Evolutionary conservation across 208 protist genomes (phyloP).

Genomic region (Trypanosoma platydactyli): DNA sequence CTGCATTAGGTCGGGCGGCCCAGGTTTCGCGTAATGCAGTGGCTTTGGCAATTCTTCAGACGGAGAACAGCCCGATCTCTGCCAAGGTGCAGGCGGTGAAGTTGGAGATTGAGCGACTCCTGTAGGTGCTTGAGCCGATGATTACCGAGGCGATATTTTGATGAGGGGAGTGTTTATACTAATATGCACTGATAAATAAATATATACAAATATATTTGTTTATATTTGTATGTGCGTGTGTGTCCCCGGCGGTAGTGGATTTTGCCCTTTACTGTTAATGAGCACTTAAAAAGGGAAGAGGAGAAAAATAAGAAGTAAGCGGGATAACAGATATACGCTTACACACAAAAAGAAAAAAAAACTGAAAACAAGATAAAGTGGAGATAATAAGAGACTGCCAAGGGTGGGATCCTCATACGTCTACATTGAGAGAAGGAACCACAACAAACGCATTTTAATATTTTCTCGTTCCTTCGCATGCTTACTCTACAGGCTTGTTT

Average conservation of each 20-base stretch:
- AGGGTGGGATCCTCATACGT: too few relatives aligned
- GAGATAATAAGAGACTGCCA: neutral
- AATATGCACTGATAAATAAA: too few relatives aligned
- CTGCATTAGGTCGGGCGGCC: conserved; percentile 97
- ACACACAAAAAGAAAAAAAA: conserved; percentile 9
- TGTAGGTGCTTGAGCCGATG: conserved; percentile 58
- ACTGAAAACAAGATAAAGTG: neutral
- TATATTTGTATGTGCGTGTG: neutral
- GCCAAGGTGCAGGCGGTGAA: conserved; percentile 97
- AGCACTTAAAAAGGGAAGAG: too few relatives aligned
- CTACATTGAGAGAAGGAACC: too few relatives aligned
- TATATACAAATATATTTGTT: conserved; percentile 10
- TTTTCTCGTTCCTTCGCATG: too few relatives aligned
- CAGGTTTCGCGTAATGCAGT: conserved; percentile 99
- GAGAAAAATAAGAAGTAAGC: too few relatives aligned
- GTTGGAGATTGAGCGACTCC: conserved; percentile 97
- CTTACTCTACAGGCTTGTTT: neutral
- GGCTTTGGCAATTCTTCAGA: conserved; percentile 94
- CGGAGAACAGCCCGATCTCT: conserved; percentile 96
- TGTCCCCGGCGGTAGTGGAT: neutral
- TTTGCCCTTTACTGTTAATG: too few relatives aligned
- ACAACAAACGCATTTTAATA: too few relatives aligned
- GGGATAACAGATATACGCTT: too few relatives aligned
- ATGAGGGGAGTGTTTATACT: neutral
- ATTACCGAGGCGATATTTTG: neutral